A percentile compares a stretch with the other conserved stretches of the same genome.
Evolutionary conservation across 352 stramenopile genomes (phyloP).

Genomic region (Globisporangium emineosum): DNA sequence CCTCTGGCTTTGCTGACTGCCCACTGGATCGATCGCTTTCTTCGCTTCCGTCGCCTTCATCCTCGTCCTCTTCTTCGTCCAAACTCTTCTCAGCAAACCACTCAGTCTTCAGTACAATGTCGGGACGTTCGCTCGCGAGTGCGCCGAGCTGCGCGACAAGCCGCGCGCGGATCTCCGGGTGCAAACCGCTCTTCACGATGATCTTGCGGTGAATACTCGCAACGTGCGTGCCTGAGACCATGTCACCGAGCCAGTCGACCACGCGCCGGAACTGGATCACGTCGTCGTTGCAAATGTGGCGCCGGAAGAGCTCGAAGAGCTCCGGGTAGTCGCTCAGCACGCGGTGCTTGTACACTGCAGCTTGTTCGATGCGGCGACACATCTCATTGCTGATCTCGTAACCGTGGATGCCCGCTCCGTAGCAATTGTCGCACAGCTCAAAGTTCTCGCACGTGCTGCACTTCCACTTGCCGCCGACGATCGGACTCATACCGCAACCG

Average conservation of each 20-base stretch:
- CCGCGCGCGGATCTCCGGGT: slow-evolving; percentile 70
- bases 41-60: slow-evolving; percentile 14
- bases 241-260: slow-evolving; percentile 67
- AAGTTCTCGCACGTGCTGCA: slow-evolving; percentile 72
- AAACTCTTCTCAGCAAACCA: slow-evolving; percentile 51
- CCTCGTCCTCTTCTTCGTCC: slow-evolving; percentile 35
- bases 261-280: slow-evolving; percentile 65
- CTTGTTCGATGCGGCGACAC: slow-evolving; percentile 60
- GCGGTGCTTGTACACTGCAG: slow-evolving; percentile 49
- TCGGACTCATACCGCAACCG: slow-evolving; percentile 73
- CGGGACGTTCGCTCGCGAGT: slow-evolving; percentile 50
- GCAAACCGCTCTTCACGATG: slow-evolving; percentile 69
- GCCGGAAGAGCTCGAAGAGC: slow-evolving; percentile 65
- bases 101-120: slow-evolving; percentile 67
- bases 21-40: slow-evolving; percentile 1
- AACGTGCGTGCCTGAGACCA: slow-evolving; percentile 52
- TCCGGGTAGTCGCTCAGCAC: slow-evolving; percentile 54
- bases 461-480: slow-evolving; percentile 72
- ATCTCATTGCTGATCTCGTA: slow-evolving; percentile 70
- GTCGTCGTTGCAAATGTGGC: slow-evolving; percentile 70
- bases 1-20: not conserved
- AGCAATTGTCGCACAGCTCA: slow-evolving; percentile 71
- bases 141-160: slow-evolving; percentile 58
- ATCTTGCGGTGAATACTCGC: slow-evolving; percentile 55
- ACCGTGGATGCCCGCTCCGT: slow-evolving; percentile 58